These are phyloP conservation scores for Citrus australasica DNA, from an alignment of 345 rosid genomes.

Conservation along the genomic window DNA sequence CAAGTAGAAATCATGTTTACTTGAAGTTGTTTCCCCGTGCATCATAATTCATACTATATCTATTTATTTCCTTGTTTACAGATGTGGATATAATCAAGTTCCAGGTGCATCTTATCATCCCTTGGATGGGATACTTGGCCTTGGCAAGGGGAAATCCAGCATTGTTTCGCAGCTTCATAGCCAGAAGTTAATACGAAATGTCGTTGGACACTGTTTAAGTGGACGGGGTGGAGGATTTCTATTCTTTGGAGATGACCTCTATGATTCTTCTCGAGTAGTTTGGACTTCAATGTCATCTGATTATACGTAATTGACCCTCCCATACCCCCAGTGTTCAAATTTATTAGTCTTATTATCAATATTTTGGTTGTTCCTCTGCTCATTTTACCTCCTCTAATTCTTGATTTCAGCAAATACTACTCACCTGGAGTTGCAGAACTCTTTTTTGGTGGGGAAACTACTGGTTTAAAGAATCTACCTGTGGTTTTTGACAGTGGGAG, in stretches of 20 bases:
- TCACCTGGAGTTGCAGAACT: conserved; percentile 83
- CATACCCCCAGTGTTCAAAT: neutral
- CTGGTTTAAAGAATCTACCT: conserved; percentile 52
- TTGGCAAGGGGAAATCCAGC: conserved; percentile 89
- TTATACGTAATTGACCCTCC: conserved; percentile 31
- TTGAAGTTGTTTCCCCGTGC: neutral
- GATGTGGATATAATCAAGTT: conserved; percentile 87
- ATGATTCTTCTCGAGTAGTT: conserved; percentile 56
- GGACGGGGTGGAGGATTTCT: conserved; percentile 81
- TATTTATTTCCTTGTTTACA: conserved; percentile 18
- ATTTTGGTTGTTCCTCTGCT: neutral
- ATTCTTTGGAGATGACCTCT: conserved; percentile 80
- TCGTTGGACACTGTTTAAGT: conserved; percentile 86
- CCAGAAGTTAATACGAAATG: conserved; percentile 62
- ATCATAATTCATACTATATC: neutral
- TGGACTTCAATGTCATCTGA: conserved; percentile 83
- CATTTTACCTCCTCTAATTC: neutral
- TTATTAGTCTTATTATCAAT: conserved; percentile 12
- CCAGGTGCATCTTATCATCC: conserved; percentile 69
- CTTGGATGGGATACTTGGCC: conserved; percentile 92
- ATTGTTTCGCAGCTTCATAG: conserved; percentile 70
- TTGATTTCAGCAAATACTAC: conserved; percentile 60
- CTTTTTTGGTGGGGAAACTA: conserved; percentile 51
- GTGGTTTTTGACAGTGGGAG: conserved; percentile 81
- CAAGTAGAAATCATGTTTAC: neutral